Conservation (phyloP, 305 asterid species). For the Fraxinus ornus region DNA sequence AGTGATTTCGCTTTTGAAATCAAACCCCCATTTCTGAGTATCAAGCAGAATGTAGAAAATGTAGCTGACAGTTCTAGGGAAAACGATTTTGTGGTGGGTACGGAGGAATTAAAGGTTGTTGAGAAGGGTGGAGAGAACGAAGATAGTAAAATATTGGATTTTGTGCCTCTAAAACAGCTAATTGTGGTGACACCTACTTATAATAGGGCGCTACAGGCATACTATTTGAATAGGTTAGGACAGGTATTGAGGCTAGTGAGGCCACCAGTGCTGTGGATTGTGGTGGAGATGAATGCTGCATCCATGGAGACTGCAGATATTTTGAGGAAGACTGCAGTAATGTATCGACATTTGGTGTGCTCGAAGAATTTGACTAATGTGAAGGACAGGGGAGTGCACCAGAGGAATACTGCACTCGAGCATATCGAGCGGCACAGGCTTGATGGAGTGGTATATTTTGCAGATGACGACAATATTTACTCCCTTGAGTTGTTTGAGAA, state of each 20-base stretch:
- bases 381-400: conserved; percentile 95
- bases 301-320: conserved; percentile 82
- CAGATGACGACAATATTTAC: conserved; percentile 90
- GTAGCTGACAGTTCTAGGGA: conserved; percentile 37
- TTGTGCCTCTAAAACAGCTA: conserved; percentile 48
- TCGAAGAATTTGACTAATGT: conserved; percentile 58
- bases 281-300: conserved; percentile 78
- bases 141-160: conserved; percentile 31
- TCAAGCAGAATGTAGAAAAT: conserved; percentile 26
- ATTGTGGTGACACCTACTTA: conserved; percentile 91
- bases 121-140: conserved; percentile 31
- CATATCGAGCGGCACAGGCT: conserved; percentile 87
- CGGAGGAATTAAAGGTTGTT: conserved; percentile 39
- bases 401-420: conserved; percentile 81
- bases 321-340: conserved; percentile 74
- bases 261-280: conserved; percentile 89
- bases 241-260: conserved; percentile 75
- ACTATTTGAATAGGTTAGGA: conserved; percentile 81
- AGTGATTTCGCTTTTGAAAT: conserved; percentile 42
- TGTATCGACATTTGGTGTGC: conserved; percentile 88
- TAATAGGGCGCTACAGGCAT: conserved; percentile 76
- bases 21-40: conserved; percentile 27
- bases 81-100: conserved; percentile 36
- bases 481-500: conserved; percentile 81
- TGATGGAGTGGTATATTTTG: conserved; percentile 90